Conservation (phyloP, 352 stramenopile species). For the Globisporangium viniferum region DNA sequence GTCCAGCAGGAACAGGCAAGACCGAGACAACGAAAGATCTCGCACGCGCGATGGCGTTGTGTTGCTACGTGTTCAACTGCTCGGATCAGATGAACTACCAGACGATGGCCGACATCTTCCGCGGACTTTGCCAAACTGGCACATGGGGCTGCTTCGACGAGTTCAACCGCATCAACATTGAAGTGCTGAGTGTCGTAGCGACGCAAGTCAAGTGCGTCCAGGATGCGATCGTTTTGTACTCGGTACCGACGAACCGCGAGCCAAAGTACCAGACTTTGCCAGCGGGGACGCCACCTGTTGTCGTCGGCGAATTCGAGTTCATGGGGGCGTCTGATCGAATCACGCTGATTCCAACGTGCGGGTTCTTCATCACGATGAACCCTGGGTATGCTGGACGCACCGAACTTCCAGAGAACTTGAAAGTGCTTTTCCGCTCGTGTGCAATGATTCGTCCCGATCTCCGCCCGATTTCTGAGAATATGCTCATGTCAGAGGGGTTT, state of each 20-base stretch:
- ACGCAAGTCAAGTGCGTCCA: constrained; percentile 87
- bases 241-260: constrained; percentile 93
- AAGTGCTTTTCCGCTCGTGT: constrained; percentile 90
- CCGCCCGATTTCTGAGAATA: constrained; percentile 88
- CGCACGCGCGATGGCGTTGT: constrained; percentile 79
- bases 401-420: constrained; percentile 88
- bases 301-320: constrained; percentile 86
- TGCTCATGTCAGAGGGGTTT: constrained; percentile 90
- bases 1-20: constrained; percentile 91
- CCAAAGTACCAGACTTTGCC: constrained; percentile 92
- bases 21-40: constrained; percentile 88
- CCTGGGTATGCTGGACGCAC: constrained; percentile 89
- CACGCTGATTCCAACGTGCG: constrained; percentile 83
- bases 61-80: constrained; percentile 90
- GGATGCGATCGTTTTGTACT: constrained; percentile 82
- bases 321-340: constrained; percentile 85
- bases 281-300: constrained; percentile 90
- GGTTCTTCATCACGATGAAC: constrained; percentile 97
- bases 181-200: constrained; percentile 83
- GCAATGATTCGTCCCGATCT: constrained; percentile 95
- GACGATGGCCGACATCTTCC: constrained; percentile 88
- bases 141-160: constrained; percentile 89
- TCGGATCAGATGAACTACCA: constrained; percentile 90
- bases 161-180: constrained; percentile 89
- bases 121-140: constrained; percentile 76